Base-by-base conservation (phyloP, 345 rosid genomes). In the Capsella bursapastoris region DNA sequence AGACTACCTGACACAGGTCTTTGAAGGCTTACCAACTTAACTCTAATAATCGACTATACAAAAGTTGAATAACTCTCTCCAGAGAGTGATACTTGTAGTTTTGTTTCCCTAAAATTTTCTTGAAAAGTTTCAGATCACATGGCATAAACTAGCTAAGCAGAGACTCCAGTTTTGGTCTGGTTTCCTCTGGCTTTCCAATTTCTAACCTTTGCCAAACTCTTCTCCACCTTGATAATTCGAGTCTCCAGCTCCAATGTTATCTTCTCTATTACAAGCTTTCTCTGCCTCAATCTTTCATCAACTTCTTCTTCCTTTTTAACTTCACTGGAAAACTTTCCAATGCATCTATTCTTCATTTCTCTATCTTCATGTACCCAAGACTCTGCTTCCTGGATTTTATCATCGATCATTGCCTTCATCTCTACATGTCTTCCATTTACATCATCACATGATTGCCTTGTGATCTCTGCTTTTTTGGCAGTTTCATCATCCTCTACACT, bases 1-100 rank as follows among this genome's bases (percentile, higher is more conserved):
- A 72, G 49, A 56, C 16, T 28, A 35, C 16, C 27, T 48, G 49
- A 48, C 52, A 48, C 52, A 48, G 25, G 27, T 48, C 52, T 48
- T 16, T 48, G 10, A 48, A 16, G 4, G 52, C 27, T 7, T 16
- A 3, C 52, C 27, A 48, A 15, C 52, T 48, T 48, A 16, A n/a
- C 49, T 45, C 47, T 13, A 43, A 43, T 2, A 5, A n/a, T 45
- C 18, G 18, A 45, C 18, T 6, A 14, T 6, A n/a, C 18, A 45
- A 45, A n/a, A 45, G 8, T 45, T 45, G 18, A 14, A 45, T 5
- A 14, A 45, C 14, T 45, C 49, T 45, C 49, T 45, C 3, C 8
- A 45, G 49, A 45, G 49, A 14, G 27, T 16, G 25, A 48, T 7
- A 47, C 9, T 7, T n/a, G 10, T 6, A 6, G 22, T 15, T 15